Base-by-base conservation (phyloP, 1,284 basidiomycete species). In the Pseudozyma hubeiensis region DNA sequence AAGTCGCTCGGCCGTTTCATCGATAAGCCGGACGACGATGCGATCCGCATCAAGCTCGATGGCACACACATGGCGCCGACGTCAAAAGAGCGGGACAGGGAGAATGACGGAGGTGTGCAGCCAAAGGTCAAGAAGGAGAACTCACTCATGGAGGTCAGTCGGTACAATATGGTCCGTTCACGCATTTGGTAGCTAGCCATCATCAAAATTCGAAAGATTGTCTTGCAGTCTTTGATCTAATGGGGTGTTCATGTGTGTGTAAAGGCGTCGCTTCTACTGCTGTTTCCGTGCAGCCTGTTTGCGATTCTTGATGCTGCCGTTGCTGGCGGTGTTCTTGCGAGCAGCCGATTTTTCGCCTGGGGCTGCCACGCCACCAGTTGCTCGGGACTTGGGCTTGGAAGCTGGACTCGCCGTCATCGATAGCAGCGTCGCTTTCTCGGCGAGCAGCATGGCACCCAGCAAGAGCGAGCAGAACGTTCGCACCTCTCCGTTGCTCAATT, bases 111-210 rank as follows among this genome's bases (percentile, higher is more conserved):
- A 44, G 34, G 9, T 29, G 31, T 8, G 44, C 52, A 46, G 29
- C 30, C 13, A 4, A 71, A 72, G 45, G 51, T 45, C 5, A 72
- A 66, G 45, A 65, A 65, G 46, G 52, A 57, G 7, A 68, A 53
- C 9, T 73, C 67, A 35, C 53, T 84, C 13, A 74, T 81, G 64
- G 82, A 84, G 43, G 78, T 84, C 47, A 72, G 75, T 47, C 76
- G 82, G 14, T 84, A 82, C 47, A 67, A 77, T n/a, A 79, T 84
- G 65, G 74, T 79, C 11, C 76, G 79, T 9, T 79, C 77, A 19
- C 71, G 81, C 39, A 78, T 83, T 41, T 83, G 80, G 81, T 82
- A 56, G 14, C 19, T 6, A 44, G 54, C 37, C n/a, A 5, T 29
- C 17, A 19, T 40, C 11, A 48, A 24, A 24, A 24, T 24, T 24